A percentile compares a stretch with the other conserved stretches of the same genome.
phyloP scores from a whole-genome alignment of 176 grass and related monocot species.

The Cymbopogon citratus region DNA sequence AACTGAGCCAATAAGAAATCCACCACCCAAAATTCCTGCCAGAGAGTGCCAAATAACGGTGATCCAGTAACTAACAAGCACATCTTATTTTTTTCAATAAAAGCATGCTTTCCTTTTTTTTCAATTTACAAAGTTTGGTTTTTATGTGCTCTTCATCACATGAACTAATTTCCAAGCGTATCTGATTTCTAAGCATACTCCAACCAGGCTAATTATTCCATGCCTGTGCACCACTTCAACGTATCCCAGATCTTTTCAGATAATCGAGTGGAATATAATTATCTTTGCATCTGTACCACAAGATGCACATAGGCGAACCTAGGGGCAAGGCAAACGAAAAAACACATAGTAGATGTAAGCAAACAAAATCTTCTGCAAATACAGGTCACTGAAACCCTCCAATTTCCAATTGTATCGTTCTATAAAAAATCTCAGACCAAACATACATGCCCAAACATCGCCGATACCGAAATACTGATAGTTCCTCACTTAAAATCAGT shows the following conservation, averaged over 20 bases:
- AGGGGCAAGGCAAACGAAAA: background rate
- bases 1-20: constrained; percentile 66
- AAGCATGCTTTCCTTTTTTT: background rate
- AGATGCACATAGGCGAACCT: background rate
- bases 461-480: background rate
- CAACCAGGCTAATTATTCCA: background rate
- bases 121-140: background rate
- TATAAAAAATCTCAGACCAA: background rate
- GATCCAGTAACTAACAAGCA: background rate
- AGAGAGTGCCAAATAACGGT: background rate
- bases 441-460: background rate
- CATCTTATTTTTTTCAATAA: background rate
- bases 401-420: background rate
- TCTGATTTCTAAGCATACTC: background rate
- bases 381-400: background rate
- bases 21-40: constrained; percentile 81
- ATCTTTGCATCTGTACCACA: background rate
- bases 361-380: background rate
- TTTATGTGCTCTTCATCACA: background rate
- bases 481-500: background rate
- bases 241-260: background rate
- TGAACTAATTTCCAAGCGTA: background rate
- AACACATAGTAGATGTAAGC: background rate
- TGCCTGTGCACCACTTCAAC: background rate
- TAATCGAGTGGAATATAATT: background rate